Evolutionary conservation across 2,329 filamentous ascomycete species (phyloP), one percentile per base, ranked within the genome.

Genomic region (Furcasterigmium furcatum): DNA sequence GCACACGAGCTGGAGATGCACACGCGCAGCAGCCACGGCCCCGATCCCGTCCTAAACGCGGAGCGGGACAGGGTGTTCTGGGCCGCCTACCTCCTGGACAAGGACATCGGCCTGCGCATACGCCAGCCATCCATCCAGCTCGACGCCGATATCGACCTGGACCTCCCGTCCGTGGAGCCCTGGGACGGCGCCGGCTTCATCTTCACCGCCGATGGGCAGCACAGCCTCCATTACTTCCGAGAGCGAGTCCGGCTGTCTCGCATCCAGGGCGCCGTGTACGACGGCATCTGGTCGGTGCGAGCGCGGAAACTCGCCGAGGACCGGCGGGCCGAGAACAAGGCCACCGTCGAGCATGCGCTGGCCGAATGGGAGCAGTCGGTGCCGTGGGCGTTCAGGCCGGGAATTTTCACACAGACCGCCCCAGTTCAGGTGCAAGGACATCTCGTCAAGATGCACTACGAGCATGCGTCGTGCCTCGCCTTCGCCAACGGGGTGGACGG

Each of bases 41-140:
- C 55, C 8, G 38, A 56, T 2, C 46, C 55, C 0, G 52, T 51
- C 1, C 52, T 57, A 5, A 51, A 53, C 8, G 49, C 52, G 6
- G 56, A 62, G 4, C 54, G 59, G 14, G 47, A 48, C 7, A 58
- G 61, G 16, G 49, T 62, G 25, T 63, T 63, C 42, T 64, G 60
- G 61, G 50, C 62, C 13, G 60, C 58, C 30, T 64, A 61, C 30
- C 51, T 50, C 3, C 47, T 63, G 6, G 61, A 64, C 19, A 61
- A 61, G 1, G 47, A 51, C 12, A 27, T 44, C 9, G 30, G 30
- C 1, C 34, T 51, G 46, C 29, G 46, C 6, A 38, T 41, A 9
- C 18, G 41, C n/a, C 47, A 49, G 38, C 49, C 49, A 14, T 25
- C 49, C 12, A 41, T 51, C 21, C 43, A 46, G 4, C 40, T 43